Percentiles rank a stretch among this genome's conserved stretches.
phyloP scores from a whole-genome alignment of 176 grass and related monocot species.

The Carex cristatella region DNA sequence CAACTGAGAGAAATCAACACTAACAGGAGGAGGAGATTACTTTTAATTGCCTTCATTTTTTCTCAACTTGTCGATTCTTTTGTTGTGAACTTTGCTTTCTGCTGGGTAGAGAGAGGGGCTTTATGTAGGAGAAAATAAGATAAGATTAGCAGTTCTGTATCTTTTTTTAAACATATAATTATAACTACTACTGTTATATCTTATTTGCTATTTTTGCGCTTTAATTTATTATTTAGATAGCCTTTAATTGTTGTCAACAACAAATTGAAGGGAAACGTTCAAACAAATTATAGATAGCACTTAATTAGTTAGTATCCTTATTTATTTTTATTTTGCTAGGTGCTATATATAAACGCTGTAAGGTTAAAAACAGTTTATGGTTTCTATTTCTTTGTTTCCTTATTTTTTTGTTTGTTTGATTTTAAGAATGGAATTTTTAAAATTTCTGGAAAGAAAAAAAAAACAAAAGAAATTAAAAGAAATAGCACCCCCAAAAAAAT shows the following conservation, averaged over 20 bases:
- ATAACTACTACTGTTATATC: background rate
- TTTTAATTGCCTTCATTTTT: constrained; percentile 2
- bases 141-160: background rate
- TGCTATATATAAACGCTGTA: background rate
- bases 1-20: constrained; percentile 23
- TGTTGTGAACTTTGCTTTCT: background rate
- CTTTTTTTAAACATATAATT: background rate
- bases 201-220: background rate
- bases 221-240: background rate
- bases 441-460: background rate
- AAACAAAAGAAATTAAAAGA: background rate
- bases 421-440: background rate
- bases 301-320: background rate
- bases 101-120: background rate
- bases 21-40: constrained; percentile 18
- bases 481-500: background rate
- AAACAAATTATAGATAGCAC: background rate
- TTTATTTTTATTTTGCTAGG: background rate
- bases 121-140: background rate
- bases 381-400: background rate
- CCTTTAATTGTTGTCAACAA: background rate
- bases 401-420: background rate
- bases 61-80: background rate
- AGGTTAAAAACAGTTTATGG: background rate
- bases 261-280: background rate